phyloP scores from a whole-genome alignment of 768 basidiomycete genomes.

The Suillus hirtellus region DNA sequence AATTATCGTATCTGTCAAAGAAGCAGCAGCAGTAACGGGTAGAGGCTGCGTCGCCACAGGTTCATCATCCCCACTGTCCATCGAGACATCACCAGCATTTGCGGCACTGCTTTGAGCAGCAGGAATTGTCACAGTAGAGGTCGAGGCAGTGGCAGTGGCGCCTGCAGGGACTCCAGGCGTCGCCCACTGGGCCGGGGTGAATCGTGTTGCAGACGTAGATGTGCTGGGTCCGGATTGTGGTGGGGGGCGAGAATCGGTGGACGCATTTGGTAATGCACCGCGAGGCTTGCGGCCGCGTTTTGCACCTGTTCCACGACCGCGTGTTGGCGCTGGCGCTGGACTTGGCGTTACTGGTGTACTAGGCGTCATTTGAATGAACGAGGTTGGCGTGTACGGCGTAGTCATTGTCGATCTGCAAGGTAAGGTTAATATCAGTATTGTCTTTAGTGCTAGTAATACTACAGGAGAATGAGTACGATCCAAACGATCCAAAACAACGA shows the following conservation, averaged over 20 bases:
- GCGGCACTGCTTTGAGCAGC: constrained; percentile 16
- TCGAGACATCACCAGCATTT: constrained; percentile 12
- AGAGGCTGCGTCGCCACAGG: constrained; percentile 1
- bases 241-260: constrained; percentile 18
- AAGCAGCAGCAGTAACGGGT: background rate
- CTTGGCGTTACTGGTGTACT: constrained; percentile 16
- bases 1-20: background rate
- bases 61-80: constrained; percentile 21
- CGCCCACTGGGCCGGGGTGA: constrained; percentile 43
- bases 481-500: background rate
- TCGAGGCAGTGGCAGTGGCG: constrained; percentile 12
- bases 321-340: constrained; percentile 22
- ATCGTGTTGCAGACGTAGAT: constrained; percentile 25
- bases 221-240: constrained; percentile 16
- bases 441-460: background rate
- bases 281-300: constrained; percentile 52
- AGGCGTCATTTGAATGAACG: constrained; percentile 30
- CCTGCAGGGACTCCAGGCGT: constrained; percentile 19
- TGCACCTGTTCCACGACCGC: constrained; percentile 32
- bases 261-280: constrained; percentile 33
- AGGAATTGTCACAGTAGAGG: constrained; percentile 5
- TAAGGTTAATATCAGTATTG: background rate
- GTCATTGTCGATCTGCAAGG: constrained; percentile 19
- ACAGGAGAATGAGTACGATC: background rate
- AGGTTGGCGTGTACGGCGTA: constrained; percentile 21